Evolutionary conservation across 208 protist species (phyloP), one percentile per base, ranked within the genome.

Genomic region (Phytomonas serpens): DNA sequence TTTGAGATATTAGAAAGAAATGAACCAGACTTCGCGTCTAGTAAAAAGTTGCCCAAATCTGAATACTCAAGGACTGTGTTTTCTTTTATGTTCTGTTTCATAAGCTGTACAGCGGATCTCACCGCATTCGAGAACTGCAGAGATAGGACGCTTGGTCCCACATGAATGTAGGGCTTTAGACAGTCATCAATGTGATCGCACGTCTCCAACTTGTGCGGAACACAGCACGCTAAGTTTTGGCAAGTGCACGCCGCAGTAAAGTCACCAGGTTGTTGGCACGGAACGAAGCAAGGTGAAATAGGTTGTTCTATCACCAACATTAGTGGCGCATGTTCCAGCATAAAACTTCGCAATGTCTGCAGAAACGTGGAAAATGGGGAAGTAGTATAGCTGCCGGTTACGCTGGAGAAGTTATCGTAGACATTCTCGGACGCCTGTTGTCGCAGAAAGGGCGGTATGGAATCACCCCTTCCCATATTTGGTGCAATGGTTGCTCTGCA

Each of bases 381-480:
- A 57, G 11, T 27, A 19, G 14, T 47, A 2, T 57, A 27, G 47
- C 19, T 19, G 27, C 47, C 19, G 19, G 47, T 57, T 1, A 19
- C 23, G 19, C 47, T 19, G 47, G 47, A 27, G 16, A 27, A 9
- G 47, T 27, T 57, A 57, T 2, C 47, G 23, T 27, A 57, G 47
- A 6, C 19, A 4, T 27, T 57, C 23, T 57, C 23, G 47, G 47
- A 27, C 5, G 16, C 19, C 5, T 57, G 47, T 57, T 57, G 16
- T 27, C 47, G 4, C 47, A 57, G 23, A 57, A 27, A 27, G 16
- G 10, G 19, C 27, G 47, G 27, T 19, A 5, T 57, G 19, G 47
- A 27, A 51, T 62, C 63, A 67, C 63, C 37, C 13, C 40, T 67
- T 38, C 13, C 37, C 19, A 23, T 67, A 67, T 67, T 67, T 14